phyloP scores from a whole-genome alignment of 768 basidiomycete genomes.

The Dioszegia aurantiaca region DNA sequence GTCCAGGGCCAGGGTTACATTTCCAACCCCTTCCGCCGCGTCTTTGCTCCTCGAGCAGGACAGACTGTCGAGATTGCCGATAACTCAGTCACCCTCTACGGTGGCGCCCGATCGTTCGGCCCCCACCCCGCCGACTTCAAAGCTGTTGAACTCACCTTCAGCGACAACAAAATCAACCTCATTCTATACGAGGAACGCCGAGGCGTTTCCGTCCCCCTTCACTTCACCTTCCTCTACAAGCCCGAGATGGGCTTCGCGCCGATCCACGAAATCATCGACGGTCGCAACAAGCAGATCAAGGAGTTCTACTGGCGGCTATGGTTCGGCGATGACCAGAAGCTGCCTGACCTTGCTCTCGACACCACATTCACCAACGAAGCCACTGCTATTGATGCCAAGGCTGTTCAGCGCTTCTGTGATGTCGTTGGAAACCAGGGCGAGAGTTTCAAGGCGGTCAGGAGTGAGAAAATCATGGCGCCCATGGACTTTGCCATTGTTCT shows the following conservation, averaged over 20 bases:
- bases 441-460: constrained; percentile 76
- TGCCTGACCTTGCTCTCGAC: constrained; percentile 75
- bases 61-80: constrained; percentile 71
- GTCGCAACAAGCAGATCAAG: constrained; percentile 86
- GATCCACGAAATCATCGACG: constrained; percentile 81
- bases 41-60: constrained; percentile 74
- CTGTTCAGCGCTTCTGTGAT: constrained; percentile 75
- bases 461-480: constrained; percentile 71
- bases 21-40: constrained; percentile 80
- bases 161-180: constrained; percentile 63
- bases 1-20: constrained; percentile 82
- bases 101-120: constrained; percentile 76
- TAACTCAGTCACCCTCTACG: constrained; percentile 65
- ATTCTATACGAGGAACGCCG: constrained; percentile 79
- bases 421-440: constrained; percentile 92
- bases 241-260: constrained; percentile 85
- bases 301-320: constrained; percentile 98
- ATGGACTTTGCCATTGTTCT: constrained; percentile 99
- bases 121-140: constrained; percentile 72
- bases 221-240: constrained; percentile 77
- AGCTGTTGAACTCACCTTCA: constrained; percentile 70
- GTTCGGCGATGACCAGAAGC: constrained; percentile 79
- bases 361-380: constrained; percentile 84
- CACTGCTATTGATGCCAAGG: constrained; percentile 70
- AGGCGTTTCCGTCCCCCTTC: constrained; percentile 71